Evolutionary conservation across 352 stramenopile genomes (phyloP).

Genomic region (Blastocystis sp.): DNA sequence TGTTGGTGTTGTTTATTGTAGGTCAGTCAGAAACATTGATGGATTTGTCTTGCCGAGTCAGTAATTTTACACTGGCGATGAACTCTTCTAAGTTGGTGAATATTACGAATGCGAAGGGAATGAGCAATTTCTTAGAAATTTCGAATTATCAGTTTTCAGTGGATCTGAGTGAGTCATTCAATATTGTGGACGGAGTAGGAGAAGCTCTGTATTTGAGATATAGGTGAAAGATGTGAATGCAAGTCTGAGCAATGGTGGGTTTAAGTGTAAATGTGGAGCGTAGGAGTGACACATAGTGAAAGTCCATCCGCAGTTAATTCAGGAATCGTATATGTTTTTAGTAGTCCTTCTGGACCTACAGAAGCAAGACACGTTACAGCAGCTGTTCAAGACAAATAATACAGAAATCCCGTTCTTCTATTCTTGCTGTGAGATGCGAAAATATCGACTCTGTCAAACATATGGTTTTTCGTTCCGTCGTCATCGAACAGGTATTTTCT

Average conservation of each 20-base stretch:
- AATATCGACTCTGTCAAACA: not conserved
- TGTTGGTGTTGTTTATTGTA: not conserved
- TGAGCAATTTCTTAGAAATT: not conserved
- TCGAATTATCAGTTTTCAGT: not conserved
- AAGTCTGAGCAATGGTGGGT: not conserved
- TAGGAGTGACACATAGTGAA: not conserved
- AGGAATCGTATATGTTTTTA: not conserved
- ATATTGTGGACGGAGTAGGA: not conserved
- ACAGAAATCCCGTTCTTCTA: constrained; percentile 10
- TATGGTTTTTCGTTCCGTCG: constrained; percentile 42
- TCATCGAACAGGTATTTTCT: constrained; percentile 17
- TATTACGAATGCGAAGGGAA: not conserved
- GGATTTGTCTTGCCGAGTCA: constrained; percentile 16
- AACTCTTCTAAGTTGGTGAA: not conserved
- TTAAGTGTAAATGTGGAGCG: not conserved
- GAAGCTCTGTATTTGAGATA: not conserved
- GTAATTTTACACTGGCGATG: not conserved
- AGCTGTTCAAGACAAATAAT: not conserved
- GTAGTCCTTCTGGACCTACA: not conserved
- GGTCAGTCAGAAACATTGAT: not conserved
- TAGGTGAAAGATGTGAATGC: constrained; percentile 34
- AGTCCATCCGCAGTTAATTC: not conserved
- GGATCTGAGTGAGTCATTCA: not conserved
- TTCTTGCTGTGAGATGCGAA: constrained; percentile 33
- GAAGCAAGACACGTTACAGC: constrained; percentile 16